Evolutionary conservation across 2,329 filamentous ascomycete genomes (phyloP).

Genomic region (Tolypocladium ovalisporum): DNA sequence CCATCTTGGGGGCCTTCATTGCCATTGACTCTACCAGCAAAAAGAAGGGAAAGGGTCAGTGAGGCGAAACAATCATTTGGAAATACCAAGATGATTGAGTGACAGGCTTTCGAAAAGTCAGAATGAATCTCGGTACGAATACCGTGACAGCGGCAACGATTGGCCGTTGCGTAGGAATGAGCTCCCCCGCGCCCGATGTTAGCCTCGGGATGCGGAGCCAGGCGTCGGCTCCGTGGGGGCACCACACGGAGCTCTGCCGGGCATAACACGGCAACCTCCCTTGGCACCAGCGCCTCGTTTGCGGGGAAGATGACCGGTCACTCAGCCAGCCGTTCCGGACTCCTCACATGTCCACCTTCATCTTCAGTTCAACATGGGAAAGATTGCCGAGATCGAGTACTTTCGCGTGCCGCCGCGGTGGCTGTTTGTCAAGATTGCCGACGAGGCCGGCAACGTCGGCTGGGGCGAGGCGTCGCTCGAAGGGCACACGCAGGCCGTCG

Average conservation of each 20-base stretch:
- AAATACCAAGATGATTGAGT: neutral
- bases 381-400: conserved; percentile 47
- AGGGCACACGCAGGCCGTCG: conserved; percentile 61
- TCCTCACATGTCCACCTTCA: neutral
- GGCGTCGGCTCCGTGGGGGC: neutral
- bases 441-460: conserved; percentile 48
- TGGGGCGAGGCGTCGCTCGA: conserved; percentile 47
- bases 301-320: neutral
- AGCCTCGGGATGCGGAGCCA: neutral
- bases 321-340: neutral
- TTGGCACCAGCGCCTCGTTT: neutral
- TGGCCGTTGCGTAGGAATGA: neutral
- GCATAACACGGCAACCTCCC: neutral
- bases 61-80: neutral
- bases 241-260: neutral
- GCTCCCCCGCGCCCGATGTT: neutral
- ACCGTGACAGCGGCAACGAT: neutral
- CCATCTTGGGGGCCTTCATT: neutral
- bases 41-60: neutral
- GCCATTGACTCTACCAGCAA: neutral
- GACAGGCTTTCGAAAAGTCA: neutral
- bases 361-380: conserved; percentile 13
- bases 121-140: too few species aligned
- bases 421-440: conserved; percentile 68
- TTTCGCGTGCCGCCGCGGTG: conserved; percentile 66